phyloP scores from a whole-genome alignment of 1,139 yeast genomes.

The Scheffersomyces titani region DNA sequence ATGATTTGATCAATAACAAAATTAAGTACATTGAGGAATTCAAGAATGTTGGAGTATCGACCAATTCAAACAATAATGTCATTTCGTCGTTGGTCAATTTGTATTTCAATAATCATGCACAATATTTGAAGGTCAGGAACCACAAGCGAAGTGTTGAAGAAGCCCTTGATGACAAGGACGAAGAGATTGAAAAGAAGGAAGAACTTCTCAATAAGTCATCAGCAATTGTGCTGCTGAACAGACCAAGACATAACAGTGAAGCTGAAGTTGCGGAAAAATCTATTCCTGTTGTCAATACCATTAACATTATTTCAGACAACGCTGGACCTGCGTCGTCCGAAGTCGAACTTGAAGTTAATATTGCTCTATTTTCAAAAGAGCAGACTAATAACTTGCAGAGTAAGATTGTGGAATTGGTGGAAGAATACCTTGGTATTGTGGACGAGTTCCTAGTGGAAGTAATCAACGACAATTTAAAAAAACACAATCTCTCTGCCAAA shows the following conservation, averaged over 20 bases:
- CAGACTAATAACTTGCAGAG: slow-evolving; percentile 20
- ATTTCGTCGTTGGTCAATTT: slow-evolving; percentile 8
- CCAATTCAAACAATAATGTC: slow-evolving; percentile 1
- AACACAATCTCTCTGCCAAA: slow-evolving; percentile 24
- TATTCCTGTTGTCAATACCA: too few species aligned
- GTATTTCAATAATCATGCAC: slow-evolving; percentile 39
- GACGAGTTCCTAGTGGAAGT: slow-evolving; percentile 53
- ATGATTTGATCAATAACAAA: slow-evolving; percentile 37
- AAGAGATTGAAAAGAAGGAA: slow-evolving; percentile 22
- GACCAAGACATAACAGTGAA: background rate
- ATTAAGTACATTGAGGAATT: slow-evolving; percentile 34
- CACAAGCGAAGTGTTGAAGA: slow-evolving; percentile 37
- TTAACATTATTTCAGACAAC: too few species aligned
- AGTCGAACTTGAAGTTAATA: slow-evolving; percentile 2
- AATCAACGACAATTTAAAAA: slow-evolving; percentile 37
- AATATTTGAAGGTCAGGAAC: slow-evolving; percentile 37
- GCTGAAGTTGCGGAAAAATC: background rate
- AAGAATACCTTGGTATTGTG: slow-evolving; percentile 52
- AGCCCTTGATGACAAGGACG: slow-evolving; percentile 30
- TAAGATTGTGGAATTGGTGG: slow-evolving; percentile 44
- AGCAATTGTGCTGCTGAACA: background rate
- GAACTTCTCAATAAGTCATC: slow-evolving; percentile 6
- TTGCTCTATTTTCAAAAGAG: slow-evolving; percentile 16
- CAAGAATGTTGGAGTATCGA: slow-evolving; percentile 11
- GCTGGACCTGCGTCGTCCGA: background rate